Evolutionary conservation across 75 land plant genomes (phyloP).

Genomic region (Azolla pinnata): DNA sequence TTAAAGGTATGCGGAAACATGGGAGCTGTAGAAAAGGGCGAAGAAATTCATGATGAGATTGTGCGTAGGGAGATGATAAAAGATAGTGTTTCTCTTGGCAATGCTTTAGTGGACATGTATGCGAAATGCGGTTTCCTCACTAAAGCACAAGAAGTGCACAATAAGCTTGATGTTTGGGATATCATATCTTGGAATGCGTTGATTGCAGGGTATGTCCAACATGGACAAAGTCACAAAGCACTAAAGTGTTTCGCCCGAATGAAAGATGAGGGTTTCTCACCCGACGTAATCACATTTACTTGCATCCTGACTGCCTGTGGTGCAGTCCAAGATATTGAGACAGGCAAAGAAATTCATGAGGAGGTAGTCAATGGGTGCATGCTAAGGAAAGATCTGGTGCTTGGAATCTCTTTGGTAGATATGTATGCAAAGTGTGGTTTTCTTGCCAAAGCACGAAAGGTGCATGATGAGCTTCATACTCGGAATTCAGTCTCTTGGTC

Average conservation of each 20-base stretch:
- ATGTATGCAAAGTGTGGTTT: conserved; percentile 20
- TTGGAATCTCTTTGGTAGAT: conserved; percentile 8
- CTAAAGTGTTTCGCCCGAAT: conserved; percentile 35
- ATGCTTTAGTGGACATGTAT: conserved; percentile 17
- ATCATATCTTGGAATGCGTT: conserved; percentile 49
- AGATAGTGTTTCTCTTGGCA: conserved; percentile 9
- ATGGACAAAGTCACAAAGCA: conserved; percentile 38
- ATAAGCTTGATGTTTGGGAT: conserved; percentile 9
- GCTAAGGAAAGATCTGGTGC: background rate
- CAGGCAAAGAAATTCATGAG: conserved; percentile 30
- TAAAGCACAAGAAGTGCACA: conserved; percentile 15
- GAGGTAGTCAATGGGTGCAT: conserved; percentile 4
- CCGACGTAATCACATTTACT: conserved; percentile 39
- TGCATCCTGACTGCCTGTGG: conserved; percentile 58
- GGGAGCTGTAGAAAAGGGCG: conserved; percentile 30
- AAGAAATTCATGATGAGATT: conserved; percentile 53
- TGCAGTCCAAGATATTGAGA: conserved; percentile 36
- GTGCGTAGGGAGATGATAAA: conserved; percentile 32
- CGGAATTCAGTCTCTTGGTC: conserved; percentile 19
- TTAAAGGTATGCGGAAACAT: conserved; percentile 51
- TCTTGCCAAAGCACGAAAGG: conserved; percentile 13
- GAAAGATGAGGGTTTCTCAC: conserved; percentile 24
- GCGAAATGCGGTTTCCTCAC: conserved; percentile 9
- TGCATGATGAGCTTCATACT: conserved; percentile 14
- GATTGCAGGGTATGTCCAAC: conserved; percentile 47